A percentile compares a stretch with the other conserved stretches of the same genome.
These are phyloP conservation scores for Odonthalia washingtoniensis DNA, from an alignment of 31 red algal genomes.

Conservation along the genomic window DNA sequence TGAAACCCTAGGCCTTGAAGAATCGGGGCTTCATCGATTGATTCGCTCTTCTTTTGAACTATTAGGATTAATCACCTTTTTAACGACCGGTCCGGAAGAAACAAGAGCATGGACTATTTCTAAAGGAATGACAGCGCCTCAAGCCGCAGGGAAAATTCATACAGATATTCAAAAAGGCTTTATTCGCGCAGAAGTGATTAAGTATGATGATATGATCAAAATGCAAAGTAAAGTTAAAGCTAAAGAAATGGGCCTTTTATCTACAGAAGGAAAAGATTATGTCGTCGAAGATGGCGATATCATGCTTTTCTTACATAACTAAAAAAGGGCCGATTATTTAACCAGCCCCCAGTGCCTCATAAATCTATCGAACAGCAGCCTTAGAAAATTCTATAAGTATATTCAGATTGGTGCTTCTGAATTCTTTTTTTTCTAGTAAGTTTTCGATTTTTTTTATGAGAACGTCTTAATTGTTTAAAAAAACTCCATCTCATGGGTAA, in stretches of 20 bases:
- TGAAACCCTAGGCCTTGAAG: constrained; percentile 67
- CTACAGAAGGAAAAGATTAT: constrained; percentile 87
- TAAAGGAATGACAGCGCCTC: constrained; percentile 77
- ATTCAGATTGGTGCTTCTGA: too few species aligned
- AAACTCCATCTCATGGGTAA: too few species aligned
- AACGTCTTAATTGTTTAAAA: too few species aligned
- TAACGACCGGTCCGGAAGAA: constrained; percentile 79
- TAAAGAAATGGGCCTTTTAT: constrained; percentile 72
- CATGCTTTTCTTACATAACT: constrained; percentile 86
- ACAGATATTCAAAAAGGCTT: constrained; percentile 86
- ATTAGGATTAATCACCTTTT: constrained; percentile 67
- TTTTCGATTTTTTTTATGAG: too few species aligned
- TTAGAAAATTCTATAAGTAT: too few species aligned
- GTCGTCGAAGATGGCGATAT: constrained; percentile 86
- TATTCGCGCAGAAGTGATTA: constrained; percentile 75
- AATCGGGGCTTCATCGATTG: constrained; percentile 48
- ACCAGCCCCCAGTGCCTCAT: too few species aligned
- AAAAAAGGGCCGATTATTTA: too few species aligned
- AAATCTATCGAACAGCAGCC: too few species aligned
- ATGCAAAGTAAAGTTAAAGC: constrained; percentile 62
- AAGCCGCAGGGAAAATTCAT: constrained; percentile 86
- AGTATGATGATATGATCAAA: constrained; percentile 66
- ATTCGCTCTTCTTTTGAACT: constrained; percentile 48
- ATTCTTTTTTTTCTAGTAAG: too few species aligned
- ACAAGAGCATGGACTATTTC: constrained; percentile 84